Conservation (phyloP, 306 rosid species). For the Castanospermum australe region DNA sequence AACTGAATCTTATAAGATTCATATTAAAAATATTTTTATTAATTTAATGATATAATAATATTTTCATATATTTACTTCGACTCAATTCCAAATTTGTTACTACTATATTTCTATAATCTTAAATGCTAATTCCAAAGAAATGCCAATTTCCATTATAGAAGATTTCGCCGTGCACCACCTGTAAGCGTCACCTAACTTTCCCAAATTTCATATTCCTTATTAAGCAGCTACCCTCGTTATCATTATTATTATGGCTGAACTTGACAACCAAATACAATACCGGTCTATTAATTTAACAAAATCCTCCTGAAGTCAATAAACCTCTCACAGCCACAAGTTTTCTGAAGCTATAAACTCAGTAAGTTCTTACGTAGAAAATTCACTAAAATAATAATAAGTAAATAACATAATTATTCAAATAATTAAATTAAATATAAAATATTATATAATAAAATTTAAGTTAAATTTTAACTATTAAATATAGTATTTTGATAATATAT, state of each 20-base stretch:
- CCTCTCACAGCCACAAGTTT: conserved; percentile 4
- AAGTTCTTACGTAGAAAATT: too few species aligned
- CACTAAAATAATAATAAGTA: too few species aligned
- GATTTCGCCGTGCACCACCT: background rate
- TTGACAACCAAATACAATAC: background rate
- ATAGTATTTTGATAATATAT: too few species aligned
- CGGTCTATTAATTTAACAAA: conserved; percentile 1
- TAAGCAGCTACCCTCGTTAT: background rate
- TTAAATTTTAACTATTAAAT: too few species aligned
- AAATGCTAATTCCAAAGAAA: background rate
- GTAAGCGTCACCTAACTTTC: background rate
- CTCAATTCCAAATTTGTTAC: background rate
- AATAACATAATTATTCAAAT: too few species aligned
- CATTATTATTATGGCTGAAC: background rate
- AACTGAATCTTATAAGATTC: too few species aligned
- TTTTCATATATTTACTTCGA: too few species aligned
- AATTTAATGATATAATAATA: too few species aligned
- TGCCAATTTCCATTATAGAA: background rate
- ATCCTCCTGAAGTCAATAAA: conserved; percentile 15
- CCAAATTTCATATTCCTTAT: background rate
- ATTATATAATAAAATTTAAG: too few species aligned
- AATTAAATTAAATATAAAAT: too few species aligned
- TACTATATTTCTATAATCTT: background rate
- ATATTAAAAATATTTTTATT: too few species aligned
- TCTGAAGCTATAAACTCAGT: background rate